These are phyloP conservation scores for Paecilomyces sp. DNA, from an alignment of 2,329 filamentous ascomycete species.

Conservation along the genomic window DNA sequence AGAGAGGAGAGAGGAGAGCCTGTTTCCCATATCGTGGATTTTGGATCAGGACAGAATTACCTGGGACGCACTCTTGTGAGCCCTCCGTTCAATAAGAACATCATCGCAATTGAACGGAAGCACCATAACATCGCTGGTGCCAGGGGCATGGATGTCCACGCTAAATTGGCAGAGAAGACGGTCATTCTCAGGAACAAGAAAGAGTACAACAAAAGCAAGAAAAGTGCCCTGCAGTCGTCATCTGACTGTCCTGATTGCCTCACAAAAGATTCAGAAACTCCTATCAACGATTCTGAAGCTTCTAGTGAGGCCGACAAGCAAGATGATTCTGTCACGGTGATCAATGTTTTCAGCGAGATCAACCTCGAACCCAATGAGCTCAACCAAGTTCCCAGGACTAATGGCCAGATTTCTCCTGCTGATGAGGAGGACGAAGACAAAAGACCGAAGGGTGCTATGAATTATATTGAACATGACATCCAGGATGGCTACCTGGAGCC, in stretches of 20 bases:
- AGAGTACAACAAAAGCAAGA: slow-evolving; percentile 21
- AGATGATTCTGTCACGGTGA: slow-evolving; percentile 17
- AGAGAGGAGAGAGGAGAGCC: slow-evolving; percentile 36
- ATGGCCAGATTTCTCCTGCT: slow-evolving; percentile 1
- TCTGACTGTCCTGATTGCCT: slow-evolving; percentile 2
- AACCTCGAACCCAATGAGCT: slow-evolving; percentile 24
- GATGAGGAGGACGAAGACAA: slow-evolving; percentile 10
- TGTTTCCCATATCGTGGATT: slow-evolving; percentile 87
- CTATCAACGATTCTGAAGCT: not conserved
- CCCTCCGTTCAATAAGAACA: slow-evolving; percentile 74
- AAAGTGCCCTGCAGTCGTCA: not conserved
- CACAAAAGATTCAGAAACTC: slow-evolving; percentile 4
- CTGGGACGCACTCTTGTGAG: slow-evolving; percentile 81
- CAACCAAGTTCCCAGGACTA: slow-evolving; percentile 6
- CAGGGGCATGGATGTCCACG: slow-evolving; percentile 73
- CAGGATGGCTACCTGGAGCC: slow-evolving; percentile 35
- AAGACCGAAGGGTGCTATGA: slow-evolving; percentile 25
- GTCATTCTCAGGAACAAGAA: slow-evolving; percentile 79
- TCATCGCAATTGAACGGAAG: slow-evolving; percentile 84
- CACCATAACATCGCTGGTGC: slow-evolving; percentile 82
- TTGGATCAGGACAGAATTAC: slow-evolving; percentile 95
- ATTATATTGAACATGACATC: slow-evolving; percentile 40
- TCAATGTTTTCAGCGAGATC: slow-evolving; percentile 28
- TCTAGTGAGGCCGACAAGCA: slow-evolving; percentile 5
- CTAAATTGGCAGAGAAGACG: slow-evolving; percentile 66